Evolutionary conservation across 495 filamentous ascomycete genomes (phyloP).

Genomic region (Trichoderma asperelloides): DNA sequence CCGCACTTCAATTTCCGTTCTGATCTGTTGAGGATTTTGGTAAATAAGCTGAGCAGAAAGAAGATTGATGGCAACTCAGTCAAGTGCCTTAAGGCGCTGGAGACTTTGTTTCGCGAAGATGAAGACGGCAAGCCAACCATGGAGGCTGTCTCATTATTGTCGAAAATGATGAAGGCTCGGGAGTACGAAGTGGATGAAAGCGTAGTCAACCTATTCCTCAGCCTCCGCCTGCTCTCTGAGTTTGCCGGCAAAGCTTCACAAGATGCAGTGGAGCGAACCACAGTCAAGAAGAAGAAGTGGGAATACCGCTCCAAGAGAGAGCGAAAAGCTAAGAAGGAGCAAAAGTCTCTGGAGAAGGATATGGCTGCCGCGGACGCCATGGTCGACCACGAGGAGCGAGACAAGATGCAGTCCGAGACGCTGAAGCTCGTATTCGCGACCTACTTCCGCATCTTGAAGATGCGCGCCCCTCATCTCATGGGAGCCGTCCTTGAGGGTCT

Average conservation of each 20-base stretch:
- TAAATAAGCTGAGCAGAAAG: constrained; percentile 66
- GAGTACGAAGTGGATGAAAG: constrained; percentile 74
- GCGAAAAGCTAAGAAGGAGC: constrained; percentile 63
- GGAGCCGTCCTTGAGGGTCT: constrained; percentile 83
- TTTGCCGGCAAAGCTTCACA: constrained; percentile 74
- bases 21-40: constrained; percentile 77
- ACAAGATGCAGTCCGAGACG: constrained; percentile 86
- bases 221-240: constrained; percentile 79
- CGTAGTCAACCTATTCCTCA: constrained; percentile 83
- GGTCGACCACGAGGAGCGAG: constrained; percentile 83
- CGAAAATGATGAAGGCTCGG: constrained; percentile 87
- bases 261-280: constrained; percentile 57
- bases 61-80: constrained; percentile 60
- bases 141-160: constrained; percentile 74
- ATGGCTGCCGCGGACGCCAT: constrained; percentile 86
- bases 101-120: constrained; percentile 75
- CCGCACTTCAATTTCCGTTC: constrained; percentile 94
- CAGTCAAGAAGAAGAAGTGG: constrained; percentile 64
- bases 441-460: constrained; percentile 90
- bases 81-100: constrained; percentile 71
- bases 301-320: constrained; percentile 40
- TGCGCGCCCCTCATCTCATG: constrained; percentile 70
- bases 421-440: constrained; percentile 89
- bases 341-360: constrained; percentile 81
- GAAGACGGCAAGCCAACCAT: constrained; percentile 81